Evolutionary conservation across 208 protist genomes (phyloP).

Genomic region (Leishmania braziliensis): DNA sequence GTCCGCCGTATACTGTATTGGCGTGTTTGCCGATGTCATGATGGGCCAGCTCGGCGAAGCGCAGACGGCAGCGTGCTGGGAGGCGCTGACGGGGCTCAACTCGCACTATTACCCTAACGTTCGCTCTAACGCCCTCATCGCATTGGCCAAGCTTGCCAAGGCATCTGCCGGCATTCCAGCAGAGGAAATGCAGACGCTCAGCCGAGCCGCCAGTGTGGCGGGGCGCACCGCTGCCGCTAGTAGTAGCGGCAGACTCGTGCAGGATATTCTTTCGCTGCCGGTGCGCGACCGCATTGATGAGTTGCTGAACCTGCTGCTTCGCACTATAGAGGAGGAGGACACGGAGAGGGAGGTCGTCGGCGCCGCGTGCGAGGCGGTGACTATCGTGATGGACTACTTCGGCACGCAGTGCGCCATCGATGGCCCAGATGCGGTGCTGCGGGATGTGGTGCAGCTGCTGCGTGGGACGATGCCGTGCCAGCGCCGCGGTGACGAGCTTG

Average conservation of each 20-base stretch:
- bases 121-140: conserved; percentile 61
- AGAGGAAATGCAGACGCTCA: conserved; percentile 31
- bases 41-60: conserved; percentile 45
- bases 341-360: conserved; percentile 75
- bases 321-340: conserved; percentile 56
- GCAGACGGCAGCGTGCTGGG: conserved; percentile 61
- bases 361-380: conserved; percentile 73
- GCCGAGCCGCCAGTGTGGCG: conserved; percentile 15
- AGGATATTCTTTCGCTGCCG: conserved; percentile 54
- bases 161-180: conserved; percentile 44
- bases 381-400: conserved; percentile 68
- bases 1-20: conserved; percentile 77
- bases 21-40: conserved; percentile 77
- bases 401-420: conserved; percentile 56
- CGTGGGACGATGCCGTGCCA: conserved; percentile 63
- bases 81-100: conserved; percentile 43
- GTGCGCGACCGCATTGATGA: conserved; percentile 62
- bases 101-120: conserved; percentile 71
- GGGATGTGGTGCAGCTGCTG: conserved; percentile 49
- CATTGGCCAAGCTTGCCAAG: conserved; percentile 66
- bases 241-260: background rate
- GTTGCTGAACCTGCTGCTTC: conserved; percentile 46
- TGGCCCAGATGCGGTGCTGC: conserved; percentile 52
- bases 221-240: background rate
- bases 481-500: conserved; percentile 34